phyloP scores from a whole-genome alignment of 345 rosid species.

The Chamaenerion angustifolium region DNA sequence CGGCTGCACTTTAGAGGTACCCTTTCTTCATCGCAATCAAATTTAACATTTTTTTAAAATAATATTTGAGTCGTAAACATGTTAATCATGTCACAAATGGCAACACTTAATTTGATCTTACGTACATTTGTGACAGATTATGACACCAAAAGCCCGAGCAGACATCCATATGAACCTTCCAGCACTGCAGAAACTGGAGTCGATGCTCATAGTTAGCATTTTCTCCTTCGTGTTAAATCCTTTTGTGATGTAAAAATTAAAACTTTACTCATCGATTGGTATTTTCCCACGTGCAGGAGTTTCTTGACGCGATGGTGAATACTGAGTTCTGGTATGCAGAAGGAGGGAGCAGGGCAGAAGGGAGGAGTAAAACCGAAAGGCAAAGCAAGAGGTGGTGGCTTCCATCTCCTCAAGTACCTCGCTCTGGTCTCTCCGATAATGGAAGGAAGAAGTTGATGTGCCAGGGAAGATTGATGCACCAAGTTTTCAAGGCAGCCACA shows the following conservation, averaged over 20 bases:
- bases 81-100: too few relatives aligned
- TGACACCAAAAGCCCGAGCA: slow-evolving; percentile 86
- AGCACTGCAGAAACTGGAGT: slow-evolving; percentile 82
- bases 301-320: slow-evolving; percentile 68
- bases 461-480: slow-evolving; percentile 53
- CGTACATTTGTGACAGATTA: slow-evolving; percentile 43
- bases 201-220: slow-evolving; percentile 69
- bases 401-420: slow-evolving; percentile 80
- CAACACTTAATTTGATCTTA: too few relatives aligned
- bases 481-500: slow-evolving; percentile 88
- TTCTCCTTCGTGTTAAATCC: too few relatives aligned
- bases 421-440: slow-evolving; percentile 55
- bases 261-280: not conserved
- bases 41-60: not conserved
- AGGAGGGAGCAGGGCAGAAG: slow-evolving; percentile 70
- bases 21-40: not conserved
- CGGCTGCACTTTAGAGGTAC: slow-evolving; percentile 78
- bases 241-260: too few relatives aligned
- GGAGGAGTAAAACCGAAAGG: slow-evolving; percentile 48
- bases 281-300: slow-evolving; percentile 40
- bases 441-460: slow-evolving; percentile 49
- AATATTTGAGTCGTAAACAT: not conserved
- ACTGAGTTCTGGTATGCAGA: slow-evolving; percentile 89
- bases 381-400: slow-evolving; percentile 98
- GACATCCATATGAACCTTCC: slow-evolving; percentile 94